Percentiles rank a stretch among this genome's conserved stretches.
Evolutionary conservation across 192 early-diverging fungal species (phyloP).

Genomic region (Thamnidium elegans): DNA sequence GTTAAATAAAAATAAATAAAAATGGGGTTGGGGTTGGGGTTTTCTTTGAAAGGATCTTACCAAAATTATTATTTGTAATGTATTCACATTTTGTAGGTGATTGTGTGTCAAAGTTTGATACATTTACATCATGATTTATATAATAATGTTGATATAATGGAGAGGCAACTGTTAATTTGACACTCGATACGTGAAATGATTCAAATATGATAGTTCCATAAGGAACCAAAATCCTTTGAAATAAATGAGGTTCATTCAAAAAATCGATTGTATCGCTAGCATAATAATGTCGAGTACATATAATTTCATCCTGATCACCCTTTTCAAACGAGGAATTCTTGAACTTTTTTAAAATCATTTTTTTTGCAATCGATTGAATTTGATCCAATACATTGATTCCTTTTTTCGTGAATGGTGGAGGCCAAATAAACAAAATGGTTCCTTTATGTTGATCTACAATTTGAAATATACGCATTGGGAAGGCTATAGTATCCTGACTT

Average conservation of each 20-base stretch:
- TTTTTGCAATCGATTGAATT: slow-evolving; percentile 5
- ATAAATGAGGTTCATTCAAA: neutral
- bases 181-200: neutral
- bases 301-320: too few species aligned
- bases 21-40: too few species aligned
- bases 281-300: slow-evolving; percentile 5
- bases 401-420: neutral
- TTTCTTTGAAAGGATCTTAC: too few species aligned
- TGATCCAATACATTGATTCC: neutral
- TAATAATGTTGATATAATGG: neutral
- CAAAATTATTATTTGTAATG: neutral
- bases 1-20: neutral
- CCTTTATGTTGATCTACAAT: slow-evolving; percentile 1
- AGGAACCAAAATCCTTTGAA: neutral
- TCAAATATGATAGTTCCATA: slow-evolving; percentile 8
- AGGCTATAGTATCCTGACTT: neutral
- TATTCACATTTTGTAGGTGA: neutral
- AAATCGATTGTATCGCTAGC: neutral
- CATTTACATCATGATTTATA: neutral
- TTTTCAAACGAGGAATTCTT: neutral
- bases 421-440: slow-evolving; percentile 5
- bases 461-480: slow-evolving; percentile 7
- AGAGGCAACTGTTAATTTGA: too few species aligned
- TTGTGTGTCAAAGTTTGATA: neutral
- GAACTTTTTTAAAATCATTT: slow-evolving; percentile 3